A percentile compares a stretch with the other conserved stretches of the same genome.
Evolutionary conservation across 306 rosid genomes (phyloP).

Genomic region (Ammopiptanthus mongolicus): DNA sequence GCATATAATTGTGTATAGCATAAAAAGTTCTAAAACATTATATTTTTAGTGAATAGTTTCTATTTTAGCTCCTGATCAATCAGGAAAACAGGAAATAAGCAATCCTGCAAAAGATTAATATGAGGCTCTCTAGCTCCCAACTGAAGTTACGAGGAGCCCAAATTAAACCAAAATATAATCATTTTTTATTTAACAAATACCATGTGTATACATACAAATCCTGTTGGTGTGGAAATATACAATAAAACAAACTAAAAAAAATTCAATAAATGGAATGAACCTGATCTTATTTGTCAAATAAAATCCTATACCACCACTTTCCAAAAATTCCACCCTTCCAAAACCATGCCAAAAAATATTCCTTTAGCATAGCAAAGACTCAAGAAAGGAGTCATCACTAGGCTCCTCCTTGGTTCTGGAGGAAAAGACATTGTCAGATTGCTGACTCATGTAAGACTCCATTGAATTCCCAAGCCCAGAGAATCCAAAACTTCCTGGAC

Average conservation of each 20-base stretch:
- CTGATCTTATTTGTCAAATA: constrained; percentile 16
- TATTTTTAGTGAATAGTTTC: neutral
- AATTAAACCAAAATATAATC: no score
- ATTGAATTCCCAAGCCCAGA: constrained; percentile 45
- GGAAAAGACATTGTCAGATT: constrained; percentile 39
- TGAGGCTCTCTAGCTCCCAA: constrained; percentile 8
- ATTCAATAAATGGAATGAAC: constrained; percentile 45
- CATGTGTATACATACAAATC: constrained; percentile 8
- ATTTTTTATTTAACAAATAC: no score
- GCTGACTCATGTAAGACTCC: constrained; percentile 48
- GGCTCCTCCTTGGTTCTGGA: constrained; percentile 76
- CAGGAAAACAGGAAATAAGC: neutral
- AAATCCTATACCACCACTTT: neutral
- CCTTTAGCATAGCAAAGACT: constrained; percentile 58
- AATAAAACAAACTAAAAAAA: constrained; percentile 22
- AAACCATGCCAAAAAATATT: neutral
- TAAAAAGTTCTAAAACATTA: no score
- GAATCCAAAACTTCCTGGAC: constrained; percentile 38
- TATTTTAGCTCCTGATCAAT: neutral
- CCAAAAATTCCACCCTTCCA: neutral
- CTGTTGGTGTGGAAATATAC: constrained; percentile 24
- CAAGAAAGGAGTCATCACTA: constrained; percentile 62
- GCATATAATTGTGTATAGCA: no score
- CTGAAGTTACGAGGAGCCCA: constrained; percentile 4
- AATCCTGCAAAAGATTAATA: neutral